A percentile compares a stretch with the other conserved stretches of the same genome.
These are phyloP conservation scores for Debaryomycetaceae sp. DNA, from an alignment of 1,139 yeast species.

Conservation along the genomic window DNA sequence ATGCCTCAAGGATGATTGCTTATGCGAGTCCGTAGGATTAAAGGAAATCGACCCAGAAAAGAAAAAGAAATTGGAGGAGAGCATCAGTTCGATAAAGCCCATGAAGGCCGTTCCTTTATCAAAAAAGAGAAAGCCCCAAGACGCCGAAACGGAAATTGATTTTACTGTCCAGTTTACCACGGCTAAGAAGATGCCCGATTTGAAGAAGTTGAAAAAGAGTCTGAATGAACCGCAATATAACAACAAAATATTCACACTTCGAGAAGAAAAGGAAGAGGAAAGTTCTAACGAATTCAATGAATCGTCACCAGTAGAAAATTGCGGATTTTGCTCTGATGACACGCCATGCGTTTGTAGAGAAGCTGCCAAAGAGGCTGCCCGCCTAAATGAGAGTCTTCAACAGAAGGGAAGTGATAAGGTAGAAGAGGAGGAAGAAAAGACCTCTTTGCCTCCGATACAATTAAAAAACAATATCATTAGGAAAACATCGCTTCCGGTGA, in stretches of 20 bases:
- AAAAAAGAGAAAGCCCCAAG: slow-evolving; percentile 22
- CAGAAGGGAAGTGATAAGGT: slow-evolving; percentile 10
- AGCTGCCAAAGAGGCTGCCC: slow-evolving; percentile 61
- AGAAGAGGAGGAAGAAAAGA: slow-evolving; percentile 18
- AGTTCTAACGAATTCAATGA: slow-evolving; percentile 24
- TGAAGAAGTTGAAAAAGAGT: slow-evolving; percentile 23
- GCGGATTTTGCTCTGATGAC: slow-evolving; percentile 92
- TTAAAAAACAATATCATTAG: slow-evolving; percentile 21
- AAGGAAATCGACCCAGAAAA: slow-evolving; percentile 20
- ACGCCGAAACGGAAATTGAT: slow-evolving; percentile 41
- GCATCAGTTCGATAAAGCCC: slow-evolving; percentile 46
- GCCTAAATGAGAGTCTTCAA: slow-evolving; percentile 26
- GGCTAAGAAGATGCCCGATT: slow-evolving; percentile 38
- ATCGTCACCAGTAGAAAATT: slow-evolving; percentile 63
- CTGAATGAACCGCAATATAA: not conserved
- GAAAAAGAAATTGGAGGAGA: slow-evolving; percentile 22
- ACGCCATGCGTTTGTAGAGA: slow-evolving; percentile 92
- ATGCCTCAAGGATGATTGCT: slow-evolving; percentile 66
- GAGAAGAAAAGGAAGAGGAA: slow-evolving; percentile 2
- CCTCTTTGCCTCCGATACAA: slow-evolving; percentile 36
- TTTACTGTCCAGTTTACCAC: slow-evolving; percentile 48
- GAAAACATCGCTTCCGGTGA: slow-evolving; percentile 48
- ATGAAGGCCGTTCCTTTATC: slow-evolving; percentile 59
- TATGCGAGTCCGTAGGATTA: slow-evolving; percentile 65
- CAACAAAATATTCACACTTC: not conserved